These are phyloP conservation scores for Hypholoma fasciculare DNA, from an alignment of 768 basidiomycete genomes.

Conservation along the genomic window DNA sequence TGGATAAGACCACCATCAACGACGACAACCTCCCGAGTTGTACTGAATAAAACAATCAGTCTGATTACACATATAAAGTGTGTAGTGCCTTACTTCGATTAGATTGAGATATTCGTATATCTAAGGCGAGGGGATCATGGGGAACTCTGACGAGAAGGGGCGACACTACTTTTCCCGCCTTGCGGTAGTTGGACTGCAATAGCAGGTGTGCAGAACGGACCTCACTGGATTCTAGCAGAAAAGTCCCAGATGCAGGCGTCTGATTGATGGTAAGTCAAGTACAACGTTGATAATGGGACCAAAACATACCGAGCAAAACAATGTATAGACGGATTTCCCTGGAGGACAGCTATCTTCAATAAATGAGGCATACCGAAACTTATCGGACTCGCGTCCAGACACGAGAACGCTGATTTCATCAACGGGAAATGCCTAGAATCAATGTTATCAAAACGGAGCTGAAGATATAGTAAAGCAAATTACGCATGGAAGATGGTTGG, in stretches of 20 bases:
- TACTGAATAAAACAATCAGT: slow-evolving; percentile 40
- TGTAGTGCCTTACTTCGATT: slow-evolving; percentile 33
- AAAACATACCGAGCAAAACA: slow-evolving; percentile 72
- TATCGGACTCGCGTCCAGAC: slow-evolving; percentile 61
- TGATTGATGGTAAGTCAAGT: slow-evolving; percentile 24
- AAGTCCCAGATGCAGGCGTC: slow-evolving; percentile 73
- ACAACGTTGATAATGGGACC: not conserved
- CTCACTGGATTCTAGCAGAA: slow-evolving; percentile 67
- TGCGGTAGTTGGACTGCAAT: slow-evolving; percentile 64
- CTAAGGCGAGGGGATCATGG: slow-evolving; percentile 59
- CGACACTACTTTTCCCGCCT: slow-evolving; percentile 33
- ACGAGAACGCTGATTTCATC: slow-evolving; percentile 66
- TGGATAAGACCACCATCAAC: slow-evolving; percentile 56
- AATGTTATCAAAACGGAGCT: slow-evolving; percentile 3
- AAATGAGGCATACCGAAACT: slow-evolving; percentile 51
- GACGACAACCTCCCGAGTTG: slow-evolving; percentile 60
- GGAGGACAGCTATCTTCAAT: slow-evolving; percentile 44
- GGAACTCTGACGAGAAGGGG: slow-evolving; percentile 57
- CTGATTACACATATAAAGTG: not conserved
- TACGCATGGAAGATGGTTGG: slow-evolving; percentile 78
- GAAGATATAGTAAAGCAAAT: slow-evolving; percentile 24
- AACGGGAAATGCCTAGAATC: slow-evolving; percentile 52
- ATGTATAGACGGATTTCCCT: slow-evolving; percentile 55
- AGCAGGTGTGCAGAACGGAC: slow-evolving; percentile 62
- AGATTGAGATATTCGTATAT: slow-evolving; percentile 65